Evolutionary conservation across 1,284 basidiomycete genomes (phyloP).

Genomic region (Fistulinella cinereoalba): DNA sequence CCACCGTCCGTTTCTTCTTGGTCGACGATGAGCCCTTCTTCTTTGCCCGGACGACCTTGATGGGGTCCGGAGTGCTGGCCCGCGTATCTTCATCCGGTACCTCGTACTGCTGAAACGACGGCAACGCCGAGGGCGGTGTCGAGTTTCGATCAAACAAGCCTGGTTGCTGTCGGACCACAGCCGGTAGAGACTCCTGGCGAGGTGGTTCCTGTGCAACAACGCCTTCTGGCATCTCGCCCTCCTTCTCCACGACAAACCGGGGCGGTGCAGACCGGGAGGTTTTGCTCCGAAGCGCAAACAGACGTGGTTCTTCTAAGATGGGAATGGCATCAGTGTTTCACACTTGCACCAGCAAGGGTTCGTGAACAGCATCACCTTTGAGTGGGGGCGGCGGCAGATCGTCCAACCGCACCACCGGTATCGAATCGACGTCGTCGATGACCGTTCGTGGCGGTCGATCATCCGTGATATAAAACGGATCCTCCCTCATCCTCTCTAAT

Average conservation of each 20-base stretch:
- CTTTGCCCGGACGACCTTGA: conserved; percentile 68
- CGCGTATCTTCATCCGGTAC: conserved; percentile 47
- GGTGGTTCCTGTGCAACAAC: conserved; percentile 20
- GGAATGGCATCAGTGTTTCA: no score
- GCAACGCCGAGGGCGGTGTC: conserved; percentile 37
- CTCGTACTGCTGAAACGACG: conserved; percentile 62
- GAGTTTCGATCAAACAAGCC: conserved; percentile 36
- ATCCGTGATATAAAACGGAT: conserved; percentile 86
- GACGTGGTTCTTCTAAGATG: conserved; percentile 36
- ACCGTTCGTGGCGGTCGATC: conserved; percentile 44
- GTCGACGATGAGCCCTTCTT: conserved; percentile 62
- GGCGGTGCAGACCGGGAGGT: conserved; percentile 30
- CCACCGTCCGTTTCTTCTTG: conserved; percentile 64
- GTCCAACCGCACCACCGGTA: conserved; percentile 82
- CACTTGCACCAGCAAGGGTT: not conserved
- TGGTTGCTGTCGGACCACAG: conserved; percentile 15
- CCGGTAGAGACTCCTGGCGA: conserved; percentile 25
- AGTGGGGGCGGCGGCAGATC: conserved; percentile 47
- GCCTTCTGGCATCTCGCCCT: conserved; percentile 82
- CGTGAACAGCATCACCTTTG: conserved; percentile 30
- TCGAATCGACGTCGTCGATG: conserved; percentile 73
- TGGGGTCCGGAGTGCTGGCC: conserved; percentile 63
- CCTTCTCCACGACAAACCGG: conserved; percentile 65
- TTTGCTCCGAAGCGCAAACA: conserved; percentile 41
- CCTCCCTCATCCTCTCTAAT: conserved; percentile 70